Conservation (phyloP, 2,329 filamentous ascomycete genomes). For the Phyllosticta citrichinensis region DNA sequence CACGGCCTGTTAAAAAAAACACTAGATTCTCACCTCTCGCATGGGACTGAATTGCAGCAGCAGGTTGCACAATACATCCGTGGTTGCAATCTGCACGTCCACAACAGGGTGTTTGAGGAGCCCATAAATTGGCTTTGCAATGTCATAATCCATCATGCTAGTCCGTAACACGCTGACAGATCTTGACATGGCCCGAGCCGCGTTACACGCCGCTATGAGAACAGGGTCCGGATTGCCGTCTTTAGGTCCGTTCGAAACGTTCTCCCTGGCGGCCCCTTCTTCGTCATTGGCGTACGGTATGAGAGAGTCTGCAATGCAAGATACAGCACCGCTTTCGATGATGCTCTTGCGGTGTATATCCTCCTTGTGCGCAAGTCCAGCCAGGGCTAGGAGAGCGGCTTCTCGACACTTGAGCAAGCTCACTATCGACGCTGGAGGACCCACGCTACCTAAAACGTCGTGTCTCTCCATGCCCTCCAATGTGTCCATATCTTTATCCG, state of each 20-base stretch:
- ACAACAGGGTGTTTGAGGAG: constrained; percentile 66
- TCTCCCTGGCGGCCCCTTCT: constrained; percentile 16
- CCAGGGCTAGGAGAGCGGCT: constrained; percentile 65
- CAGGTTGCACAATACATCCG: constrained; percentile 74
- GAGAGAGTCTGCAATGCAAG: constrained; percentile 76
- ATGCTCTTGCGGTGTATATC: constrained; percentile 77
- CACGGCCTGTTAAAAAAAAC: constrained; percentile 9
- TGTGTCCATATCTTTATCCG: constrained; percentile 10
- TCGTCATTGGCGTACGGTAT: constrained; percentile 37
- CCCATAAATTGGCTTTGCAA: constrained; percentile 65
- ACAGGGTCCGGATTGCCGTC: constrained; percentile 73
- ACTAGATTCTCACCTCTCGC: constrained; percentile 57
- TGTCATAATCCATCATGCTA: constrained; percentile 73
- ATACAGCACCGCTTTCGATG: constrained; percentile 69
- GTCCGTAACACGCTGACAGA: constrained; percentile 79
- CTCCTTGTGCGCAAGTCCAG: constrained; percentile 70
- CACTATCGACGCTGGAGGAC: constrained; percentile 28
- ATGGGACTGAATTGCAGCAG: constrained; percentile 85
- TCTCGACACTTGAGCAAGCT: constrained; percentile 71
- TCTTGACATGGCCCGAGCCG: constrained; percentile 69
- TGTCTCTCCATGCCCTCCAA: constrained; percentile 1
- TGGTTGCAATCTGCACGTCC: constrained; percentile 77
- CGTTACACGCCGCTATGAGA: constrained; percentile 74
- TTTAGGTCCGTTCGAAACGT: constrained; percentile 27
- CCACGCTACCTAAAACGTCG: constrained; percentile 11